Evolutionary conservation across 1,284 basidiomycete species (phyloP), one percentile per base, ranked within the genome.

Genomic region (Omphalotus olearius): DNA sequence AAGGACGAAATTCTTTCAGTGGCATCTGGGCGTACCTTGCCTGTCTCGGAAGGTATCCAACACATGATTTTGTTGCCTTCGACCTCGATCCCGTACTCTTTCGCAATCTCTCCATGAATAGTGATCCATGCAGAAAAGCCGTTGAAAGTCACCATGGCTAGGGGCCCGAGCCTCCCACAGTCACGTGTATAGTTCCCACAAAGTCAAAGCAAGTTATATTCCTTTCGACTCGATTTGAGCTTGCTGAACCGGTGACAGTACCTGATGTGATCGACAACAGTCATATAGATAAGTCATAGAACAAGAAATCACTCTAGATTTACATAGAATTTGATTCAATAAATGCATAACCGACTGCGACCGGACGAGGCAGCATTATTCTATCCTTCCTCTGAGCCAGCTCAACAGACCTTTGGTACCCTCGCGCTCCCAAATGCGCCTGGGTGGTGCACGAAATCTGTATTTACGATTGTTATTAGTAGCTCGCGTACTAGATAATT

Each of bases 391-490:
- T 49, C 84, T 74, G 58, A 90, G 63, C 86, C 87, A 90, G 52
- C 76, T 81, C 68, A 90, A 61, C 51, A 90, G 59, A 2, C 87
- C 87, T 59, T 87, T 88, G n/a, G 87, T 90, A 2, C 88, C 88
- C 62, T 91, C 88, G 45, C 87, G 72, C 63, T 91, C 88, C 88
- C 88, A 91, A 10, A 91, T 80, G 26, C 83, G 74, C 57, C 87
- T 72, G 49, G 82, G 79, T 2, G 88, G 88, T n/a, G 88, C 79
- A 26, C 89, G 83, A 72, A 91, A 91, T 13, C 87, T 90, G 38
- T 23, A 23, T 26, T 44, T 20, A 36, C 35, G 36, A 51, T 10
- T 7, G 37, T 10, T 36, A 10, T 13, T 18, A 20, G 17, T 13
- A 9, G 6, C 20, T 38, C 26, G 9, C 17, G 25, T 14, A 42